Evolutionary conservation across 495 filamentous ascomycete species (phyloP).

Genomic region (Neurospora sp.): DNA sequence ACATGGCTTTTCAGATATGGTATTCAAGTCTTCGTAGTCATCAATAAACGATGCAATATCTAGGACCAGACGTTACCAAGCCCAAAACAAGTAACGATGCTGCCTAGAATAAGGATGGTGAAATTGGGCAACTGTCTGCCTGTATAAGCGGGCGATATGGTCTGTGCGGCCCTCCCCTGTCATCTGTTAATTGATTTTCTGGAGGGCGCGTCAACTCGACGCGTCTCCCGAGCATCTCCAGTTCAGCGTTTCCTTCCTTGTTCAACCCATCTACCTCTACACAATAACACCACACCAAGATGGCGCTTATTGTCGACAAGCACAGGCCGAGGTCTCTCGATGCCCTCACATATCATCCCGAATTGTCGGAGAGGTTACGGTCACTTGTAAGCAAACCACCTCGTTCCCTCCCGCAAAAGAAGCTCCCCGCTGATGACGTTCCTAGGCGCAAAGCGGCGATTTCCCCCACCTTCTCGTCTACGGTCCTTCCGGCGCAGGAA

Average conservation of each 20-base stretch:
- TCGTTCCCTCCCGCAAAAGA: background rate
- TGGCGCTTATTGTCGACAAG: constrained; percentile 84
- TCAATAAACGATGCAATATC: background rate
- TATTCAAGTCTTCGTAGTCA: background rate
- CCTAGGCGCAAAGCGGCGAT: constrained; percentile 85
- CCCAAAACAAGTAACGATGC: background rate
- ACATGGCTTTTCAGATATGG: background rate
- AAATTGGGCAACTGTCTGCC: background rate
- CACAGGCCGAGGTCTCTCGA: constrained; percentile 86
- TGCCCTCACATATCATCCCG: constrained; percentile 74
- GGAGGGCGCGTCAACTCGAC: constrained; percentile 6
- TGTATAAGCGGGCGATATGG: constrained; percentile 3
- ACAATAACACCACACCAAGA: constrained; percentile 8
- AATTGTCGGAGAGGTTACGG: constrained; percentile 76
- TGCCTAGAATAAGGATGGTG: background rate
- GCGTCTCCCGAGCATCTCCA: constrained; percentile 11
- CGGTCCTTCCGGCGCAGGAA: constrained; percentile 90
- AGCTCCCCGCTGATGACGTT: constrained; percentile 1
- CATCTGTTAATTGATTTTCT: constrained; percentile 8
- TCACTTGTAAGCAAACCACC: constrained; percentile 58
- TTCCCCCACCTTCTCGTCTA: constrained; percentile 97
- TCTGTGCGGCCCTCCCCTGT: constrained; percentile 5
- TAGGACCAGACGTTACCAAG: background rate
- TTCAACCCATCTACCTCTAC: background rate
- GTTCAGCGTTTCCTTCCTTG: background rate